Base-by-base conservation (phyloP, 1,284 basidiomycete species). In the Volvariella volvacea region DNA sequence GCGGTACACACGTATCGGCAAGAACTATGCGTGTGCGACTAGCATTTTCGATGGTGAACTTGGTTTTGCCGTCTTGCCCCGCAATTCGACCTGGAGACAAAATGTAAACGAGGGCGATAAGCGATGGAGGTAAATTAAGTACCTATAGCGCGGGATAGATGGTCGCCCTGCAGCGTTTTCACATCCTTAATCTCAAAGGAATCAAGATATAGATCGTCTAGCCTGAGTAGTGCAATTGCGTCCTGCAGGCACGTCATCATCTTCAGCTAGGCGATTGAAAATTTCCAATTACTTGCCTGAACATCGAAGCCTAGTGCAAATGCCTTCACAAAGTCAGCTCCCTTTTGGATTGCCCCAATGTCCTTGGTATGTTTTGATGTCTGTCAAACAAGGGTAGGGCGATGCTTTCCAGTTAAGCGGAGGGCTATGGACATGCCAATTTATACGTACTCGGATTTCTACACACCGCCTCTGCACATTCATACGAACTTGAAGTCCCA, bases 141-240 rank as follows among this genome's bases (percentile, higher is more conserved):
- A 85, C 93, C 95, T 48, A 99, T 98, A 9, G 95, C 95, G 52
- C 95, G 85, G 14, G 90, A 88, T 9, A 99, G 72, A 62, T 99
- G 96, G 60, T 99, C 96, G 1, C 95, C 95, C 51, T 97, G 93
- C 2, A 99, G 74, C 0, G 92, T 96, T 69, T 99, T 99, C 47
- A 99, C 93, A 56, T 99, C 95, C 65, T 98, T 99, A 66, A 99
- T 94, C 67, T 99, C 92, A 56, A 98, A 98, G 0, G 93, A 94
- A 61, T 98, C 95, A 36, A 99, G 84, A 65, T 98, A 99, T 12
- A 99, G 76, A 62, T 99, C 96, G 60, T 99, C 95, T 57, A 99
- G 68, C 50, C 95, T 82, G 22, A 99, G 77, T 7, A 99, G 81
- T 2, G 95, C 96, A 52, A 99, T 89, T 1, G 95, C 86, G 58